These are phyloP conservation scores for Ceratocystiopsis sp. DNA, from an alignment of 2,329 filamentous ascomycete genomes.

Conservation along the genomic window DNA sequence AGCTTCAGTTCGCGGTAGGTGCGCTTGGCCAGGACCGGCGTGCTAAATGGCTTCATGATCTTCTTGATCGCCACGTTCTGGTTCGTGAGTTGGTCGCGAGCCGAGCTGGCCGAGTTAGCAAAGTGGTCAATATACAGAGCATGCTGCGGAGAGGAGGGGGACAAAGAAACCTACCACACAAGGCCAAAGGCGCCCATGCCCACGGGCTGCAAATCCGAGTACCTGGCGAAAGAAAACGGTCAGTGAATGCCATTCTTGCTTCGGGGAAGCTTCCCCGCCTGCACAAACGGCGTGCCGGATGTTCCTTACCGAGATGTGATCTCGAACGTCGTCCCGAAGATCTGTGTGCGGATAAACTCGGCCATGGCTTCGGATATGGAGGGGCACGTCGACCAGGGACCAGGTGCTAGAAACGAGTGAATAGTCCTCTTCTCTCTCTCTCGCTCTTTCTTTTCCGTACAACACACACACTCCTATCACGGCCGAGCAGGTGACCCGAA, in stretches of 20 bases:
- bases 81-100: slow-evolving; percentile 90
- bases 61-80: slow-evolving; percentile 98
- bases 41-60: slow-evolving; percentile 99
- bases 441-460: no score
- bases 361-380: slow-evolving; percentile 52
- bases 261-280: not conserved
- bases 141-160: not conserved
- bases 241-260: no score
- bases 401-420: no score
- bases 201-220: slow-evolving; percentile 93
- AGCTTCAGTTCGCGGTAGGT: slow-evolving; percentile 97
- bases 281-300: not conserved
- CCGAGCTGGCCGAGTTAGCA: slow-evolving; percentile 45
- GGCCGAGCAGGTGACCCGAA: not conserved
- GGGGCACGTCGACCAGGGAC: not conserved
- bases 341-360: slow-evolving; percentile 97
- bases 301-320: slow-evolving; percentile 77
- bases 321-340: slow-evolving; percentile 98
- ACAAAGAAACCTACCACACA: slow-evolving; percentile 50
- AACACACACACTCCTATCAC: not conserved
- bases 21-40: slow-evolving; percentile 91
- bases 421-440: not conserved
- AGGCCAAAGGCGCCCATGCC: slow-evolving; percentile 98
- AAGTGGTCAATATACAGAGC: not conserved
- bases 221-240: slow-evolving; percentile 33